Evolutionary conservation across 805 yeast species (phyloP).

Genomic region (Kodamaea leandrae): DNA sequence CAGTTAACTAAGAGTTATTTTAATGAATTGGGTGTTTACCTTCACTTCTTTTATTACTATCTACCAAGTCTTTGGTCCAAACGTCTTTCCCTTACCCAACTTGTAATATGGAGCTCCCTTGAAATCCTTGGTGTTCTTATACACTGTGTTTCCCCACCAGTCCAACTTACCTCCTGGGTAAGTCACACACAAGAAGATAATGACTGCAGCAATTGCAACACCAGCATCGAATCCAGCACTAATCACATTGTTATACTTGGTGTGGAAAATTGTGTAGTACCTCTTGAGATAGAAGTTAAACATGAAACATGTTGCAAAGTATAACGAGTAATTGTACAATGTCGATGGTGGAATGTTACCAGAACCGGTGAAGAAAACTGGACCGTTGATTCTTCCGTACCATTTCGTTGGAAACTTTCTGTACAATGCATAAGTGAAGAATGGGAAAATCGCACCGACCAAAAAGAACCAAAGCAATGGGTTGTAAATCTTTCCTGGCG

Average conservation of each 20-base stretch:
- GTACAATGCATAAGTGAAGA: constrained; percentile 36
- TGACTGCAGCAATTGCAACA: constrained; percentile 34
- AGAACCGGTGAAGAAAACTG: constrained; percentile 15
- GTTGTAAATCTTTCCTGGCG: constrained; percentile 21
- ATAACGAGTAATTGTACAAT: constrained; percentile 18
- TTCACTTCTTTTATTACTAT: neutral
- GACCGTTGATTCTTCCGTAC: constrained; percentile 18
- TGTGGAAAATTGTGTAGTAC: constrained; percentile 14
- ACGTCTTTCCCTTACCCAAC: constrained; percentile 14
- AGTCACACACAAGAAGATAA: constrained; percentile 34
- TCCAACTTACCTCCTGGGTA: constrained; percentile 17
- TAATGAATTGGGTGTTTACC: neutral
- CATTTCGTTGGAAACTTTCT: constrained; percentile 39
- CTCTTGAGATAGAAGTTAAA: constrained; percentile 17
- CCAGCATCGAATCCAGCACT: constrained; percentile 18
- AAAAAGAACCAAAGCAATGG: constrained; percentile 39
- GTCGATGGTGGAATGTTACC: constrained; percentile 20
- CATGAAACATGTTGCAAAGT: constrained; percentile 14
- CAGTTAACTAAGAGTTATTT: neutral
- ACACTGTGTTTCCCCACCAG: constrained; percentile 19
- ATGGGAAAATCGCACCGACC: constrained; percentile 36
- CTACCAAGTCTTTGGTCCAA: constrained; percentile 16
- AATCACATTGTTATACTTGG: constrained; percentile 15
- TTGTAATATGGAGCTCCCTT: constrained; percentile 12
- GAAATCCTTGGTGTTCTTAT: constrained; percentile 14